A percentile compares a stretch with the other conserved stretches of the same genome.
Evolutionary conservation across 2,329 filamentous ascomycete species (phyloP).

Genomic region (Fonsecaea multimorphosa): DNA sequence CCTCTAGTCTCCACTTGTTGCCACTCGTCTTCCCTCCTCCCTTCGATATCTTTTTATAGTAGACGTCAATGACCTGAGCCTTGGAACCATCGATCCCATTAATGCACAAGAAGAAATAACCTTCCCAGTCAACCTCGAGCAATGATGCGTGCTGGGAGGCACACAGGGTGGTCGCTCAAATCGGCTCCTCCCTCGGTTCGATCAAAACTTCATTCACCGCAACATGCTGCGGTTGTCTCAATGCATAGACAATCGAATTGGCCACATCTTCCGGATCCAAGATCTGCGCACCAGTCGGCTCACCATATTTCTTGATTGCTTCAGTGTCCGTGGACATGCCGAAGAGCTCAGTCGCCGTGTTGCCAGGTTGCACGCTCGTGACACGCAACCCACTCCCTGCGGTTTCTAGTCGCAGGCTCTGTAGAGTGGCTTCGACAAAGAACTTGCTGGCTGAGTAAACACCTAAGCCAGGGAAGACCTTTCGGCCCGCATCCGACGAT

Average conservation of each 20-base stretch:
- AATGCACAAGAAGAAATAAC: not conserved
- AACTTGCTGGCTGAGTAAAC: constrained; percentile 85
- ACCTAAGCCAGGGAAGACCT: constrained; percentile 79
- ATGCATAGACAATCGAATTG: constrained; percentile 72
- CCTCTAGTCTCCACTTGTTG: not conserved
- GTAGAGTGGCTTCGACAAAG: constrained; percentile 83
- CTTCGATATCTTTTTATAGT: not conserved
- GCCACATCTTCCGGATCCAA: constrained; percentile 77
- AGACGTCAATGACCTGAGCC: not conserved
- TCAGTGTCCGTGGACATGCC: constrained; percentile 77
- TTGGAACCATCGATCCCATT: not conserved
- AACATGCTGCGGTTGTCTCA: constrained; percentile 76
- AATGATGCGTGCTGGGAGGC: not conserved
- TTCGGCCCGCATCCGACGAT: constrained; percentile 80
- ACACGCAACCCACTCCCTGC: constrained; percentile 75
- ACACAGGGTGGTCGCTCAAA: constrained; percentile 51
- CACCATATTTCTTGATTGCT: constrained; percentile 78
- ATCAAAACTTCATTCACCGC: constrained; percentile 81
- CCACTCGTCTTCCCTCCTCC: not conserved
- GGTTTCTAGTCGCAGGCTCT: constrained; percentile 75
- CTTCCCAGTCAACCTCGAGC: not conserved
- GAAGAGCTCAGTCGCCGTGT: constrained; percentile 74
- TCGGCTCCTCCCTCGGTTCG: constrained; percentile 77
- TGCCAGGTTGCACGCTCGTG: constrained; percentile 77
- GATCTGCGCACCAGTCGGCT: constrained; percentile 75